These are phyloP conservation scores for Penicillium concentricum DNA, from an alignment of 2,329 filamentous ascomycete species.

Conservation along the genomic window DNA sequence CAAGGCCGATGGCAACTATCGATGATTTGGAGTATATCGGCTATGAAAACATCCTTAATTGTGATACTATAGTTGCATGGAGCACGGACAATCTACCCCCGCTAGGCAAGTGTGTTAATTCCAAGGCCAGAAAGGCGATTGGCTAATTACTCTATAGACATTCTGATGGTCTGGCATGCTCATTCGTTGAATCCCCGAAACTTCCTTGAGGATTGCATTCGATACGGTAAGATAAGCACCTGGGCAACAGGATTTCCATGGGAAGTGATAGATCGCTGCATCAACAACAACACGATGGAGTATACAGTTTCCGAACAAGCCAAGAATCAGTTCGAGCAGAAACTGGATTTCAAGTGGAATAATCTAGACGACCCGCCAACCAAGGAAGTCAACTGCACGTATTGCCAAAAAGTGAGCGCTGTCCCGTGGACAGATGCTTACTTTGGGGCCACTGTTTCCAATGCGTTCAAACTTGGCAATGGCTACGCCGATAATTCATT, in stretches of 20 bases:
- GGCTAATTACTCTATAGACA: conserved; percentile 14
- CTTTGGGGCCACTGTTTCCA: conserved; percentile 12
- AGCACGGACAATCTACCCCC: conserved; percentile 18
- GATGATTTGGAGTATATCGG: conserved; percentile 2
- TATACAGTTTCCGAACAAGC: conserved; percentile 13
- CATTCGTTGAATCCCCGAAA: conserved; percentile 24
- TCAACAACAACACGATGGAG: conserved; percentile 19
- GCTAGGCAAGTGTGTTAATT: conserved; percentile 14
- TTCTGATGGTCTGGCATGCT: conserved; percentile 27
- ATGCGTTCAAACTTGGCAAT: conserved; percentile 19
- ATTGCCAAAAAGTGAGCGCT: conserved; percentile 44
- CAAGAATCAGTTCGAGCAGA: conserved; percentile 18
- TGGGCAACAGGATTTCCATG: conserved; percentile 25
- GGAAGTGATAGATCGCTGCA: conserved; percentile 16
- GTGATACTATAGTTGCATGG: conserved; percentile 15
- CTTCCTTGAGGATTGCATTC: conserved; percentile 25
- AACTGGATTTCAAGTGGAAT: conserved; percentile 53
- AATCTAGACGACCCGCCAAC: conserved; percentile 52
- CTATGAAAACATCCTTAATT: conserved; percentile 15
- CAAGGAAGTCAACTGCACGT: conserved; percentile 56
- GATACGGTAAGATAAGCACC: conserved; percentile 22
- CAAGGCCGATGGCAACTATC: conserved; percentile 11
- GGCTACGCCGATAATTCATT: conserved; percentile 49
- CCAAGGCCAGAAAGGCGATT: background rate
- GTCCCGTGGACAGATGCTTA: conserved; percentile 59